Conservation (phyloP, 805 yeast species). For the Spathaspora boniae region DNA sequence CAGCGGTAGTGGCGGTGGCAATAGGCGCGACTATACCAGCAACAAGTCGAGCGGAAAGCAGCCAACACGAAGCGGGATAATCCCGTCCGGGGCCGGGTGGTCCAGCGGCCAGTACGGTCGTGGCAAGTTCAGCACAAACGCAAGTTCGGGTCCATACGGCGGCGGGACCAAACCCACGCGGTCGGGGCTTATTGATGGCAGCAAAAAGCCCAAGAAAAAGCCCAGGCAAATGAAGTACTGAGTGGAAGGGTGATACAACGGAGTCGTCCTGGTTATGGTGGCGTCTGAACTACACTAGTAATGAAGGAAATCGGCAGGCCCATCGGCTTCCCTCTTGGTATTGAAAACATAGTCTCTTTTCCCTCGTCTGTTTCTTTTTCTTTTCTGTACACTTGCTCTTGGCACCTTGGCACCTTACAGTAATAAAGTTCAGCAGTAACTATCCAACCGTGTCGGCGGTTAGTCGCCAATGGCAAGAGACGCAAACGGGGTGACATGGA, state of each 20-base stretch:
- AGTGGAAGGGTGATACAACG: neutral
- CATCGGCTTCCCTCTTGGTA: too few relatives aligned
- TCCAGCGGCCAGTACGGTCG: neutral
- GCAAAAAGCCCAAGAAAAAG: conserved; percentile 11
- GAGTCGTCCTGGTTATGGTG: neutral
- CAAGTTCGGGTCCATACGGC: conserved; percentile 9
- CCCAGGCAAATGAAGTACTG: conserved; percentile 12
- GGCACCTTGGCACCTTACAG: too few relatives aligned
- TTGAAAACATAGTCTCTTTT: too few relatives aligned
- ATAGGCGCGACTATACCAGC: neutral
- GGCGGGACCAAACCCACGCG: conserved; percentile 16
- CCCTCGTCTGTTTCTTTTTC: too few relatives aligned
- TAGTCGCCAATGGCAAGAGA: too few relatives aligned
- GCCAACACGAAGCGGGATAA: conserved; percentile 19
- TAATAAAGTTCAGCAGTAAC: too few relatives aligned
- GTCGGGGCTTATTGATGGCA: conserved; percentile 20
- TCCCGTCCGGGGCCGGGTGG: too few relatives aligned
- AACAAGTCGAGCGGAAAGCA: conserved; percentile 5
- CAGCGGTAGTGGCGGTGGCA: neutral
- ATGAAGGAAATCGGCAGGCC: too few relatives aligned
- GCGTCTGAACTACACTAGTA: too few relatives aligned
- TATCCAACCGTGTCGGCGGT: too few relatives aligned
- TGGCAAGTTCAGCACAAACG: conserved; percentile 5
- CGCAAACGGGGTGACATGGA: too few relatives aligned
- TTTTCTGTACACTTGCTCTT: too few relatives aligned